Percentiles rank a stretch among this genome's conserved stretches.
Conservation (phyloP, 2,329 filamentous ascomycete genomes). For the Phialocephala sp. region DNA sequence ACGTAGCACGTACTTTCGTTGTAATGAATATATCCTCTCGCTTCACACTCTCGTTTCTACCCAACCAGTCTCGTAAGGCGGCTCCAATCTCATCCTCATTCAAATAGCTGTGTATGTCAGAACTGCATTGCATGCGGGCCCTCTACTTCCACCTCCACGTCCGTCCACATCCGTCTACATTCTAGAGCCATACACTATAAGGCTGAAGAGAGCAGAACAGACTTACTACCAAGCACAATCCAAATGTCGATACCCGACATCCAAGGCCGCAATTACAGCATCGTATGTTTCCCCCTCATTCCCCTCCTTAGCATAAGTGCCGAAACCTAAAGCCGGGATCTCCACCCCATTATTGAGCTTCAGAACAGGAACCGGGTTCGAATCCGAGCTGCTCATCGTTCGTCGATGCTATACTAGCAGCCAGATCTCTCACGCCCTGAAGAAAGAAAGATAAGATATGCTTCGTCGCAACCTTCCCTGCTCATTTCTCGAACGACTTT, state of each 20-base stretch:
- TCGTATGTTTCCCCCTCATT: slow-evolving; percentile 51
- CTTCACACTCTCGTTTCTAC: slow-evolving; percentile 63
- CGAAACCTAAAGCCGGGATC: slow-evolving; percentile 52
- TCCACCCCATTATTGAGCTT: slow-evolving; percentile 44
- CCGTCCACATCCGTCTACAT: too few relatives aligned
- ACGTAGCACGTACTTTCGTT: slow-evolving; percentile 29
- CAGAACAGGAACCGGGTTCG: slow-evolving; percentile 29
- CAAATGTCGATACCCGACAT: slow-evolving; percentile 68
- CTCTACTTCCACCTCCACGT: background rate
- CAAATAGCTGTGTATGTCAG: slow-evolving; percentile 55
- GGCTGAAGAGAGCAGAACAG: background rate
- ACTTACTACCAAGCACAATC: slow-evolving; percentile 71
- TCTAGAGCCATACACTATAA: background rate
- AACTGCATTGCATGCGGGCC: background rate
- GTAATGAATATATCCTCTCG: slow-evolving; percentile 39
- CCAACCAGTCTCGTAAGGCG: slow-evolving; percentile 75
- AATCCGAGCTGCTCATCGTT: background rate
- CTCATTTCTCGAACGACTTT: background rate
- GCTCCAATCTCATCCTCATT: slow-evolving; percentile 85
- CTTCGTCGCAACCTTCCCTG: background rate
- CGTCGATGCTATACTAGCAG: background rate
- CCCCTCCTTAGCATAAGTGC: slow-evolving; percentile 40
- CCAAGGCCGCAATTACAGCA: slow-evolving; percentile 63
- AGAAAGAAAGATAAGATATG: background rate
- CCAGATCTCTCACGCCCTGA: background rate